These are phyloP conservation scores for Cercospora sp. DNA, from an alignment of 2,329 filamentous ascomycete species.

Conservation along the genomic window DNA sequence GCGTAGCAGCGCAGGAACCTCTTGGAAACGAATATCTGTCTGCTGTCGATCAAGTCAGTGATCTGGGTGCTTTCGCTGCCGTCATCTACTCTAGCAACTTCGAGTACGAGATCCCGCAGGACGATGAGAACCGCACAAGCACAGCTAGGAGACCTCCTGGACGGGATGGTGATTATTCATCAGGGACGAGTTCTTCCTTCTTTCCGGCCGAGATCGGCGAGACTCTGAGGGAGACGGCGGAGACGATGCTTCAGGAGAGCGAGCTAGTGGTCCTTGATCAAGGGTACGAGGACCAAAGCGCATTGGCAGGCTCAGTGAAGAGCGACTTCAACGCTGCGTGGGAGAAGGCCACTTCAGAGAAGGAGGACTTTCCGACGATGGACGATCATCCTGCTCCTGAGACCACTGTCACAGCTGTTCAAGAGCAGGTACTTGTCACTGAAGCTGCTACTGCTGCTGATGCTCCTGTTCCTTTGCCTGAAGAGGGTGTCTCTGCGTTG, in stretches of 20 bases:
- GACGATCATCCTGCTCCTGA: background rate
- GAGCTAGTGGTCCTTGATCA: conserved; percentile 25
- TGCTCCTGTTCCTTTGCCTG: background rate
- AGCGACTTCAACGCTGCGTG: conserved; percentile 28
- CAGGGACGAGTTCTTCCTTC: conserved; percentile 19
- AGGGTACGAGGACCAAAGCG: conserved; percentile 19
- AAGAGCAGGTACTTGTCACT: background rate
- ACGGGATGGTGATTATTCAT: conserved; percentile 12
- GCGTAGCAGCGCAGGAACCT: conserved; percentile 32
- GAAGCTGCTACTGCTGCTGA: background rate
- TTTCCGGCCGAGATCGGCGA: conserved; percentile 20
- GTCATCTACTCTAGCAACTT: conserved; percentile 87
- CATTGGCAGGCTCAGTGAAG: conserved; percentile 14
- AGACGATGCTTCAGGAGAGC: conserved; percentile 25
- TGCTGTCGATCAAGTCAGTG: conserved; percentile 73
- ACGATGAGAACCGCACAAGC: conserved; percentile 8
- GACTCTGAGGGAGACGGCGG: conserved; percentile 17
- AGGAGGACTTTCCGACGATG: background rate
- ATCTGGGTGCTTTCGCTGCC: conserved; percentile 80
- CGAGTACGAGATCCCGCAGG: conserved; percentile 52
- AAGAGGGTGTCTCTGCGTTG: background rate
- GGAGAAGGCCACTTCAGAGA: conserved; percentile 22
- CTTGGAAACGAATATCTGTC: conserved; percentile 53
- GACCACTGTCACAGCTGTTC: background rate
- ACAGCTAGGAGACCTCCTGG: background rate